phyloP scores from a whole-genome alignment of 192 early-diverging fungal genomes.

The Linnemannia schmuckeri region DNA sequence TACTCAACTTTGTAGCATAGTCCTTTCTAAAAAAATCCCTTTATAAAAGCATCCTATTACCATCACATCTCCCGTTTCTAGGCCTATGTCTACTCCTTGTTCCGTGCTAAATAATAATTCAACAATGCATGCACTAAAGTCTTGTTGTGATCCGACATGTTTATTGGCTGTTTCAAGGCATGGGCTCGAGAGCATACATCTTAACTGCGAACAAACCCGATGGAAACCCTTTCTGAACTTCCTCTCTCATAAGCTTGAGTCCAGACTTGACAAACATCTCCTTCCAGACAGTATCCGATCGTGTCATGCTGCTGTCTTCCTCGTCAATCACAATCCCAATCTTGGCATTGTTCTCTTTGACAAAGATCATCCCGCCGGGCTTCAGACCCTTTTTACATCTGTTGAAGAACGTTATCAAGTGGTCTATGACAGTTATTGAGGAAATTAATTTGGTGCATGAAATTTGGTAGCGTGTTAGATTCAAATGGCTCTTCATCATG shows the following conservation, averaged over 20 bases:
- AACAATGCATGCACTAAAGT: too few relatives aligned
- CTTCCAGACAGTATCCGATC: slow-evolving; percentile 72
- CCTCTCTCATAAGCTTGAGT: slow-evolving; percentile 70
- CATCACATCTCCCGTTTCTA: too few relatives aligned
- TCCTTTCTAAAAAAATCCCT: not conserved
- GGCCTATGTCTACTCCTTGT: too few relatives aligned
- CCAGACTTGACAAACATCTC: slow-evolving; percentile 73
- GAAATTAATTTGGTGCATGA: too few relatives aligned
- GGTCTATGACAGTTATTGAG: slow-evolving; percentile 60
- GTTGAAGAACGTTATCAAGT: slow-evolving; percentile 86
- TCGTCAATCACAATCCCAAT: slow-evolving; percentile 79
- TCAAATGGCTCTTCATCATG: not conserved
- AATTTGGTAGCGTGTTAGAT: not conserved
- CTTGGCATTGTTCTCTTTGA: slow-evolving; percentile 92
- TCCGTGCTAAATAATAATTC: not conserved
- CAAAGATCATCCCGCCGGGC: slow-evolving; percentile 84
- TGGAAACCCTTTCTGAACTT: slow-evolving; percentile 77
- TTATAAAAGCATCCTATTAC: not conserved
- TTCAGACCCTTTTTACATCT: slow-evolving; percentile 79
- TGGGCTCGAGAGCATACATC: slow-evolving; percentile 69
- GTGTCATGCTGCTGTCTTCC: slow-evolving; percentile 87
- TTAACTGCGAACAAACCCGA: slow-evolving; percentile 75
- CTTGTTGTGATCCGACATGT: too few relatives aligned
- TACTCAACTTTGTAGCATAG: slow-evolving; percentile 2
- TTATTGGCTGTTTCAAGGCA: not conserved